These are phyloP conservation scores for Ogataea neopini DNA, from an alignment of 805 yeast genomes.

Conservation along the genomic window DNA sequence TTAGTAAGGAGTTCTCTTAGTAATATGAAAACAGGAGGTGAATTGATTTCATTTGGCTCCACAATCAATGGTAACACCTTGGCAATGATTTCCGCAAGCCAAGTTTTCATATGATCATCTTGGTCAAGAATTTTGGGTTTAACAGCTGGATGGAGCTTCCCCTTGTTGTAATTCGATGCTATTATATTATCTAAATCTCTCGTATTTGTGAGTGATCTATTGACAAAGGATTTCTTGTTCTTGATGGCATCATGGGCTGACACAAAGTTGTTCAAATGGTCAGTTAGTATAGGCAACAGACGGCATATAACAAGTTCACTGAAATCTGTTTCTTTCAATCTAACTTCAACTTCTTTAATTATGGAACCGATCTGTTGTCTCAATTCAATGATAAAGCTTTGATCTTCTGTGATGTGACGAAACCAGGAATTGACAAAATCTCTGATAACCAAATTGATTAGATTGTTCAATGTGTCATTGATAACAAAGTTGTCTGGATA, in stretches of 20 bases:
- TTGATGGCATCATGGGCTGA: constrained; percentile 41
- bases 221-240: constrained; percentile 26
- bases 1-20: constrained; percentile 64
- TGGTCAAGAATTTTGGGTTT: constrained; percentile 37
- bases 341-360: constrained; percentile 40
- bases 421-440: constrained; percentile 65
- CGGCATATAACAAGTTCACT: constrained; percentile 57
- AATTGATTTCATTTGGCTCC: constrained; percentile 45
- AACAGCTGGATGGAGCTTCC: constrained; percentile 61
- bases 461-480: constrained; percentile 51
- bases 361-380: constrained; percentile 45
- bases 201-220: constrained; percentile 24
- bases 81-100: constrained; percentile 46
- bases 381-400: constrained; percentile 43
- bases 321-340: constrained; percentile 49
- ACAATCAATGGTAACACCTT: constrained; percentile 52
- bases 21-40: constrained; percentile 50
- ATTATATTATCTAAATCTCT: constrained; percentile 42
- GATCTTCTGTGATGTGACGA: constrained; percentile 41
- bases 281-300: constrained; percentile 63
- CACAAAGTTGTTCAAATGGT: constrained; percentile 57
- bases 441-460: constrained; percentile 48
- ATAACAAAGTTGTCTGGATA: constrained; percentile 52
- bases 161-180: constrained; percentile 48
- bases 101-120: constrained; percentile 46